phyloP scores from a whole-genome alignment of 495 filamentous ascomycete genomes.

The Pyronema domesticum region DNA sequence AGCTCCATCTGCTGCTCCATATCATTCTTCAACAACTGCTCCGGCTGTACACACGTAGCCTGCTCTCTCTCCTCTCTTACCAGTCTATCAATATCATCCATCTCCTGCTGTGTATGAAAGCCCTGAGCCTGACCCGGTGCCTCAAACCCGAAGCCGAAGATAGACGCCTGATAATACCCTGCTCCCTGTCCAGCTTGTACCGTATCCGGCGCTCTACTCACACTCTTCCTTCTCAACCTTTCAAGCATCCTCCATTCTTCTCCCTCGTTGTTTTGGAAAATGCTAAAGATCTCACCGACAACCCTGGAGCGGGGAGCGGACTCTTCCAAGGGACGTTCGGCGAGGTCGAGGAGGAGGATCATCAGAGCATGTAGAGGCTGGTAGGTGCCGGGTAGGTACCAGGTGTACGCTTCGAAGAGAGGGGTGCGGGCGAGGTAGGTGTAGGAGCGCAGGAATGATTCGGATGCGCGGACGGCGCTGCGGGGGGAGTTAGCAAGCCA shows the following conservation, averaged over 20 bases:
- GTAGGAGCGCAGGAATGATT: slow-evolving; percentile 40
- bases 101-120: not conserved
- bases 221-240: slow-evolving; percentile 32
- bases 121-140: not conserved
- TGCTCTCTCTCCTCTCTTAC: not conserved
- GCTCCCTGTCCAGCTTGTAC: not conserved
- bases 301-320: slow-evolving; percentile 33
- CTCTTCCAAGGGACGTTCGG: slow-evolving; percentile 33
- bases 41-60: not conserved
- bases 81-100: not conserved
- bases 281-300: slow-evolving; percentile 35
- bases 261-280: slow-evolving; percentile 36
- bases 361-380: slow-evolving; percentile 41
- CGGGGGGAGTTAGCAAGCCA: not conserved
- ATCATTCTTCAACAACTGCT: not conserved
- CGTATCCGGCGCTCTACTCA: no score
- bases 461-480: slow-evolving; percentile 37
- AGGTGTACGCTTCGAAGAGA: slow-evolving; percentile 39
- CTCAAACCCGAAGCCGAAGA: not conserved
- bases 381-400: slow-evolving; percentile 41
- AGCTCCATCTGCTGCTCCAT: not conserved
- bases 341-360: slow-evolving; percentile 40
- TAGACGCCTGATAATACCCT: not conserved
- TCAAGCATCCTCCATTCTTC: slow-evolving; percentile 41
- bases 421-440: slow-evolving; percentile 35